Percentiles rank a stretch among this genome's conserved stretches.
Conservation (phyloP, 306 rosid species). For the Sesbania bispinosa region DNA sequence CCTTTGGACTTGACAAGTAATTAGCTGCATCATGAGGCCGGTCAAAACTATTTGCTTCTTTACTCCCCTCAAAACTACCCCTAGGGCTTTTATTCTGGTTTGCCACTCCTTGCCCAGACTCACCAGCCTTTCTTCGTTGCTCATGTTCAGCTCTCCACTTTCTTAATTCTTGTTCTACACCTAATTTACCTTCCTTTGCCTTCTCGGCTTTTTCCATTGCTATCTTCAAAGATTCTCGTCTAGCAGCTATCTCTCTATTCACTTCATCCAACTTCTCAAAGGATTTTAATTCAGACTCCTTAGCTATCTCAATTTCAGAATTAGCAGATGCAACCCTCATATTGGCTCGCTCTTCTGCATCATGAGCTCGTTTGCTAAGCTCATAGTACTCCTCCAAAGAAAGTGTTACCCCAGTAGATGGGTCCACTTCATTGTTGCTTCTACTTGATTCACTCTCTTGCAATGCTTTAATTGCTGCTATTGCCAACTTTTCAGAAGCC, state of each 20-base stretch:
- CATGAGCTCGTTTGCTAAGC: conserved; percentile 91
- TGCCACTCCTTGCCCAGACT: conserved; percentile 46
- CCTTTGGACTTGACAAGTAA: conserved; percentile 51
- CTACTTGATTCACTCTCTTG: conserved; percentile 81
- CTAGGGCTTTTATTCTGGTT: conserved; percentile 62
- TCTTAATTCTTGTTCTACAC: conserved; percentile 89
- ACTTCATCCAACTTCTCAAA: conserved; percentile 80
- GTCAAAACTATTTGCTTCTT: conserved; percentile 39
- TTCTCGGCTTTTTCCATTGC: conserved; percentile 96
- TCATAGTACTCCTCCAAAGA: conserved; percentile 90
- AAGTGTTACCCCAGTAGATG: conserved; percentile 66
- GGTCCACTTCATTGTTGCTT: conserved; percentile 45
- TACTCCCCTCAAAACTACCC: conserved; percentile 61
- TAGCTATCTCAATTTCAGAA: conserved; percentile 74
- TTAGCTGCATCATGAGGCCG: conserved; percentile 20
- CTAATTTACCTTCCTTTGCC: conserved; percentile 97
- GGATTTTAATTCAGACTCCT: conserved; percentile 74
- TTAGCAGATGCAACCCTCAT: conserved; percentile 68
- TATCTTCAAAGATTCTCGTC: conserved; percentile 67
- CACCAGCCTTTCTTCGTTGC: conserved; percentile 71
- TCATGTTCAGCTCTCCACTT: conserved; percentile 94
- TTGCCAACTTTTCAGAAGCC: conserved; percentile 87
- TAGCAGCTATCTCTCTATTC: conserved; percentile 62
- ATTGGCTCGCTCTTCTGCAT: conserved; percentile 89
- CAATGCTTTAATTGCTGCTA: conserved; percentile 94